These are phyloP conservation scores for Trichomonas tenax DNA, from an alignment of 208 protist genomes.

Conservation along the genomic window DNA sequence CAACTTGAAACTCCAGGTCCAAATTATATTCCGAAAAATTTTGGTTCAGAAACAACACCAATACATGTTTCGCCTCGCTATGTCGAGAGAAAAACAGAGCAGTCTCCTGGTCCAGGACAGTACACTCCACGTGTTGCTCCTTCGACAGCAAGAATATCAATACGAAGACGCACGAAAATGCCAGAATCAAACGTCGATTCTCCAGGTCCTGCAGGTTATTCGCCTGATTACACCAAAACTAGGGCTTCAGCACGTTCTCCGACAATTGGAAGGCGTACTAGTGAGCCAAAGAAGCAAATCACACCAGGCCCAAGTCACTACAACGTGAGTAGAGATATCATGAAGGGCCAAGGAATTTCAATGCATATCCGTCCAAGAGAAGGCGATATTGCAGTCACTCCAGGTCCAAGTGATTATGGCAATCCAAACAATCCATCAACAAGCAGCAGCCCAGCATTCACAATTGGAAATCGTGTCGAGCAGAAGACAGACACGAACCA, in stretches of 20 bases:
- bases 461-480: neutral
- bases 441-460: neutral
- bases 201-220: neutral
- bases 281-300: neutral
- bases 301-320: neutral
- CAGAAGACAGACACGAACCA: neutral
- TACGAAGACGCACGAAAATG: neutral
- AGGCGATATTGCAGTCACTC: neutral
- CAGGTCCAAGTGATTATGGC: neutral
- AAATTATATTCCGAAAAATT: neutral
- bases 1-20: neutral
- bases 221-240: neutral
- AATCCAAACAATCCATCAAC: neutral
- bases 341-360: neutral
- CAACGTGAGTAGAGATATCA: neutral
- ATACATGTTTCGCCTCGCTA: neutral
- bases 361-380: neutral
- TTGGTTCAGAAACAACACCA: neutral
- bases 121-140: neutral
- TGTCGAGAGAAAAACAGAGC: neutral
- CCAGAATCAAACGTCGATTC: neutral
- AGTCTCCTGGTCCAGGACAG: neutral
- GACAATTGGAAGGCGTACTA: neutral
- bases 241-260: neutral
- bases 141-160: neutral